Base-by-base conservation (phyloP, 345 rosid genomes). In the Hypericum perforatum region DNA sequence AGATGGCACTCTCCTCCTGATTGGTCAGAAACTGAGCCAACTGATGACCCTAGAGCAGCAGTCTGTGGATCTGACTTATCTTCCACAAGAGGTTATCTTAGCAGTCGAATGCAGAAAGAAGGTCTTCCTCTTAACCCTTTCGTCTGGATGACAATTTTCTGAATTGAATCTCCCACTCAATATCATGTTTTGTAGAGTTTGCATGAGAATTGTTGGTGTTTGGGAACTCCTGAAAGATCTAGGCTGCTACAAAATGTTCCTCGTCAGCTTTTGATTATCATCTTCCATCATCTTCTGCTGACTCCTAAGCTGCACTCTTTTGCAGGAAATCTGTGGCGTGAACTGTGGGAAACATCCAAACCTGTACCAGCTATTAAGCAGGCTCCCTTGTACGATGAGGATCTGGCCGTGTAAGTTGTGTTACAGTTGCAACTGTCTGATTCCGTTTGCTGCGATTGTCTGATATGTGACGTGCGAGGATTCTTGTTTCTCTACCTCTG, bases 1-100 rank as follows among this genome's bases (percentile, higher is more conserved):
- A 77, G 98, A 77, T 92, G 98, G 98, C 88, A 85, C 65, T 92
- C 96, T 59, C 98, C 98, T 37, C 98, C 98, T 39, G 98, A 92
- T 77, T 92, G 98, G 98, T 75, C 81, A 45, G 88, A 80, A 61
- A 59, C 58, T 70, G 94, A 76, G 60, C 66, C 61, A 43, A 53
- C 53, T 29, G 67, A 67, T 58, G 88, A 80, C 67, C 45, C 49
- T 11, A 63, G 58, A 2, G 75, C 71, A 46, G 64, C 50, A 41
- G 57, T 39, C 43, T 81, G 74, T 45, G 71, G 64, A 52, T 41
- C 54, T 67, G 76, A 74, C 45, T 69, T 79, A 47, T 75, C 70
- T 40, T 70, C 64, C 14, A 29, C 45, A 63, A 80, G 69, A 76
- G 98, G 98, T 72, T 92, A 81, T 66, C 74, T 92, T 60, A 92